Conservation (phyloP, 257 asterid species). For the Lycium ferocissimum region DNA sequence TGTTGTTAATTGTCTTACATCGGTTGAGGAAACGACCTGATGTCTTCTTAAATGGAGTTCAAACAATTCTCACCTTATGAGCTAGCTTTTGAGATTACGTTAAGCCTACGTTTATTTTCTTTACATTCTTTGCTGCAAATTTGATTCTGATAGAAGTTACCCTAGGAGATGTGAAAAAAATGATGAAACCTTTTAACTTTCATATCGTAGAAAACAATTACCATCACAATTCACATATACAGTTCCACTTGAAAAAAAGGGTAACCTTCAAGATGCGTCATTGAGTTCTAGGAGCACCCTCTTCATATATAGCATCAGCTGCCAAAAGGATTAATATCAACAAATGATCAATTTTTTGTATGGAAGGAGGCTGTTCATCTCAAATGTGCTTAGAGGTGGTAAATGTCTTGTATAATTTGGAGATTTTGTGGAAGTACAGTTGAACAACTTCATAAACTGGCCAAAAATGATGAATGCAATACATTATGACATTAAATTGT, state of each 20-base stretch:
- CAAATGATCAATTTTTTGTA: background rate
- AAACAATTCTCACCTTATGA: conserved; percentile 30
- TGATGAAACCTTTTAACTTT: background rate
- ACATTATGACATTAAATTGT: background rate
- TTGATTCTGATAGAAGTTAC: background rate
- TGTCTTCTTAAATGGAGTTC: background rate
- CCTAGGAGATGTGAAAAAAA: background rate
- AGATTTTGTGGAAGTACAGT: background rate
- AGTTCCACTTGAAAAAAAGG: background rate
- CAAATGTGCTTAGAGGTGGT: background rate
- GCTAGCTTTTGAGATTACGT: background rate
- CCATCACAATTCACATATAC: background rate
- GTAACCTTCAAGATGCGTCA: background rate
- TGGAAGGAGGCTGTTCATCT: background rate
- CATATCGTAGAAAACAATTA: background rate
- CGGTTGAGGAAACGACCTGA: background rate
- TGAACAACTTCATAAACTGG: background rate
- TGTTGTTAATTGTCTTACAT: background rate
- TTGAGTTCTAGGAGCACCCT: background rate
- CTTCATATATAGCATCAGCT: no score
- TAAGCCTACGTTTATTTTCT: background rate
- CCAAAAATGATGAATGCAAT: background rate
- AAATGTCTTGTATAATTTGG: background rate
- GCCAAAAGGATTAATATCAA: background rate
- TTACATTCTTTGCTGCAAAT: background rate